These are phyloP conservation scores for Fusarium pininemorale DNA, from an alignment of 2,329 filamentous ascomycete genomes.

Conservation along the genomic window DNA sequence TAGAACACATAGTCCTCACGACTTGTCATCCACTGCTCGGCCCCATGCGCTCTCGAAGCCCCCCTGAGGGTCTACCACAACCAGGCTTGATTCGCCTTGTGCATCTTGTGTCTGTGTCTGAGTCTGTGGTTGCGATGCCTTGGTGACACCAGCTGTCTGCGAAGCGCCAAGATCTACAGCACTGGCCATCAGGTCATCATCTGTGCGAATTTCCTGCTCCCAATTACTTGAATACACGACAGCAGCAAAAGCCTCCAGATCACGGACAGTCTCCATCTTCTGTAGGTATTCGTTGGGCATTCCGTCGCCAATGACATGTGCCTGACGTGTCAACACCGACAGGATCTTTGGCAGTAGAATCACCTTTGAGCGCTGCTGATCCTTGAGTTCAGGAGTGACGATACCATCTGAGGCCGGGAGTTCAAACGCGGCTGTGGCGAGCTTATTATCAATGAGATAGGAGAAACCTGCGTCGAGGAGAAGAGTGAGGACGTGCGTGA, in stretches of 20 bases:
- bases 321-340: slow-evolving; percentile 89
- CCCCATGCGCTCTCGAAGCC: slow-evolving; percentile 77
- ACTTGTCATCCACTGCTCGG: slow-evolving; percentile 58
- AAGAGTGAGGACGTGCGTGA: slow-evolving; percentile 84
- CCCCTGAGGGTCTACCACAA: slow-evolving; percentile 60
- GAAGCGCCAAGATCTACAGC: slow-evolving; percentile 47
- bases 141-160: slow-evolving; percentile 11
- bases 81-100: slow-evolving; percentile 59
- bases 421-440: slow-evolving; percentile 82
- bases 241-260: slow-evolving; percentile 84
- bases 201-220: slow-evolving; percentile 68
- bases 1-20: slow-evolving; percentile 23
- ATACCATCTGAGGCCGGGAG: slow-evolving; percentile 44
- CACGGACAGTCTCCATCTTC: slow-evolving; percentile 78
- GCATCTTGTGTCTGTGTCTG: slow-evolving; percentile 11
- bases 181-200: slow-evolving; percentile 55
- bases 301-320: slow-evolving; percentile 86
- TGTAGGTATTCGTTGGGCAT: slow-evolving; percentile 75
- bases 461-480: slow-evolving; percentile 90
- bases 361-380: slow-evolving; percentile 66
- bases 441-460: slow-evolving; percentile 81
- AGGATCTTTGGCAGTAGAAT: slow-evolving; percentile 85
- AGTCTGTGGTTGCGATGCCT: slow-evolving; percentile 25
- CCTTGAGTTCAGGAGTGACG: slow-evolving; percentile 61
- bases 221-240: slow-evolving; percentile 90